Evolutionary conservation across 305 asterid species (phyloP).

Genomic region (Solanum chacoense): DNA sequence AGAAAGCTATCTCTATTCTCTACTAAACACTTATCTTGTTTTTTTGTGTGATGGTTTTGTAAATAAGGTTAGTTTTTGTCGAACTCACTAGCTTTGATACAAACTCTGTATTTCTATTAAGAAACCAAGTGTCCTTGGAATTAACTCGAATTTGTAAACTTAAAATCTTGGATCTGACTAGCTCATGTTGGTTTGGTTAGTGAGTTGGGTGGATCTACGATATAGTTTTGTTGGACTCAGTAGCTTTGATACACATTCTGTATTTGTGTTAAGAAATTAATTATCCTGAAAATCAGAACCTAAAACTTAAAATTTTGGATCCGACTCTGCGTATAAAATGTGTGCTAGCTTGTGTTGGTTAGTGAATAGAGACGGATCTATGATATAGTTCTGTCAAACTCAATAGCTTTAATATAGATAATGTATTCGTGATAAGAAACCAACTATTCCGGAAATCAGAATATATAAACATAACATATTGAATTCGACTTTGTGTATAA

Average conservation of each 20-base stretch:
- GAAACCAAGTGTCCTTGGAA: background rate
- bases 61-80: background rate
- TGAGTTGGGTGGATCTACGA: background rate
- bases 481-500: too few species aligned
- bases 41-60: background rate
- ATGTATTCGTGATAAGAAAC: background rate
- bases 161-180: background rate
- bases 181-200: background rate
- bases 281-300: rapidly evolving
- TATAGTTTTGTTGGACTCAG: background rate
- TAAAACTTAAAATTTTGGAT: background rate
- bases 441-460: rapidly evolving
- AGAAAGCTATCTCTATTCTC: background rate
- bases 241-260: background rate
- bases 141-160: background rate
- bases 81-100: background rate
- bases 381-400: background rate
- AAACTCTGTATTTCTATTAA: background rate
- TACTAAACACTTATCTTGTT: background rate
- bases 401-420: background rate
- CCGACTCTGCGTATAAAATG: background rate
- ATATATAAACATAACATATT: too few species aligned
- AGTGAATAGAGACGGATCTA: background rate
- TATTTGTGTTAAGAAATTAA: background rate
- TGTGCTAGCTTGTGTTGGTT: background rate